A percentile compares a stretch with the other conserved stretches of the same genome.
Conservation (phyloP, 306 rosid genomes). For the Arachis hypogaea region DNA sequence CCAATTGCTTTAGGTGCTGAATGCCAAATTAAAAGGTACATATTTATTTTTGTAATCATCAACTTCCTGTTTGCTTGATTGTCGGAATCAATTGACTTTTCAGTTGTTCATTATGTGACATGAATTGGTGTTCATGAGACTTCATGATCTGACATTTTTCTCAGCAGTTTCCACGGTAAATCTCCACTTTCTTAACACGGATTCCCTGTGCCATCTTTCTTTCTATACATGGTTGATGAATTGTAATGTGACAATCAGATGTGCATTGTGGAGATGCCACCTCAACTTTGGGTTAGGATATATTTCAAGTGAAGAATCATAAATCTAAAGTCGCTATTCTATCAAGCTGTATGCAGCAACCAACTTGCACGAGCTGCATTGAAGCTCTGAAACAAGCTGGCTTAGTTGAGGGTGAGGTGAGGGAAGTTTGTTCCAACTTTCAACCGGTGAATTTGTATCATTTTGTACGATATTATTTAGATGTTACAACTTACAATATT, state of each 20-base stretch:
- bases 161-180: slow-evolving; percentile 34
- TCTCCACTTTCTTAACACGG: slow-evolving; percentile 29
- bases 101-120: neutral
- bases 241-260: slow-evolving; percentile 19
- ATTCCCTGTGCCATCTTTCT: slow-evolving; percentile 25
- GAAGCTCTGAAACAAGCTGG: slow-evolving; percentile 10
- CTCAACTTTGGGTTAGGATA: slow-evolving; percentile 29
- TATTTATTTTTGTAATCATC: slow-evolving; percentile 18
- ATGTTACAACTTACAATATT: slow-evolving; percentile 7
- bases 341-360: slow-evolving; percentile 13
- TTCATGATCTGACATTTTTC: slow-evolving; percentile 6
- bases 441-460: neutral
- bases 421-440: slow-evolving; percentile 25
- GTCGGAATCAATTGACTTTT: slow-evolving; percentile 29
- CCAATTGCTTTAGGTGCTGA: slow-evolving; percentile 32
- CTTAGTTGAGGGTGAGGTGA: slow-evolving; percentile 32
- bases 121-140: slow-evolving; percentile 34
- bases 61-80: slow-evolving; percentile 29
- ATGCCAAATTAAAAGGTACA: slow-evolving; percentile 39
- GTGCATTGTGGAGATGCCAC: slow-evolving; percentile 17
- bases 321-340: slow-evolving; percentile 18
- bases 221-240: slow-evolving; percentile 8
- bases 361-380: slow-evolving; percentile 11
- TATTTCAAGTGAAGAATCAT: slow-evolving; percentile 31
- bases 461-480: slow-evolving; percentile 15